phyloP scores from a whole-genome alignment of 2,329 filamentous ascomycete genomes.

The Microthyrium microscopicum region DNA sequence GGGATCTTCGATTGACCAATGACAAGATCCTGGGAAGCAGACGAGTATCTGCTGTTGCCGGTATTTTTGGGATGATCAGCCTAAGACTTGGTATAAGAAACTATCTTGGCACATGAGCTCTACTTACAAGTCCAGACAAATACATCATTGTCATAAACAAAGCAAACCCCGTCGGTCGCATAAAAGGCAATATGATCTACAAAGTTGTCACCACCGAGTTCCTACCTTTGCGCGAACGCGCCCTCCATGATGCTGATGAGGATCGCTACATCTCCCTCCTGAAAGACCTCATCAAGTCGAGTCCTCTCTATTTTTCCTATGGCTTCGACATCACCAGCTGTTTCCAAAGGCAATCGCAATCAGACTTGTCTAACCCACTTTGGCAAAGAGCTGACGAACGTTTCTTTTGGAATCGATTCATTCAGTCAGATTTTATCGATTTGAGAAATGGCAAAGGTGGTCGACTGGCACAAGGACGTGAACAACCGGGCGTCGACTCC shows the following conservation, averaged over 20 bases:
- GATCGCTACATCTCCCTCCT: conserved; percentile 76
- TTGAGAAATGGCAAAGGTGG: conserved; percentile 44
- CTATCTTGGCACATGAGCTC: conserved; percentile 6
- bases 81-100: conserved; percentile 59
- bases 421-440: conserved; percentile 81
- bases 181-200: conserved; percentile 95
- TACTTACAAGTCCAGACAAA: conserved; percentile 48
- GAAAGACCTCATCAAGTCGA: conserved; percentile 63
- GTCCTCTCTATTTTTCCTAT: conserved; percentile 97
- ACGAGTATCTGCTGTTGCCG: conserved; percentile 83
- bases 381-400: conserved; percentile 92
- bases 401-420: conserved; percentile 96
- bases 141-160: conserved; percentile 96
- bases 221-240: conserved; percentile 79
- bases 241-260: conserved; percentile 83
- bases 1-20: conserved; percentile 74
- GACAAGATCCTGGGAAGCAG: conserved; percentile 58
- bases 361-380: conserved; percentile 53
- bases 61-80: conserved; percentile 87
- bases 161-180: conserved; percentile 70
- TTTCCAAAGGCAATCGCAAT: conserved; percentile 81
- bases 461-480: conserved; percentile 28
- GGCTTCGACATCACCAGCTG: conserved; percentile 91
- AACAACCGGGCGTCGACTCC: conserved; percentile 66
- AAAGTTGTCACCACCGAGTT: conserved; percentile 84